Evolutionary conservation across 202 grass and related monocot species (phyloP), one percentile per base, ranked within the genome.

Genomic region (Bolboschoenoplectus hybrid): DNA sequence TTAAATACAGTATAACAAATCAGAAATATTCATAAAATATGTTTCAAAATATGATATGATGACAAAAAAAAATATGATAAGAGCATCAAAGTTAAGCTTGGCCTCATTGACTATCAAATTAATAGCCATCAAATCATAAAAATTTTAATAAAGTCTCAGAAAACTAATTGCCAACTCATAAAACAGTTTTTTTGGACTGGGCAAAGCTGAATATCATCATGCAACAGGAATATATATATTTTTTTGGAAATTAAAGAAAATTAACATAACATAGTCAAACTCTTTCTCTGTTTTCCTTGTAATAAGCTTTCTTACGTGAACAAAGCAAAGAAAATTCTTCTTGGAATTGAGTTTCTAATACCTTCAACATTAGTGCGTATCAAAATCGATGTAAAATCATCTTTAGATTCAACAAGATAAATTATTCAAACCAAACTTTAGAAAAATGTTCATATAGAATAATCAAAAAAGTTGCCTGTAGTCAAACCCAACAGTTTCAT

Each of bases 71-170:
- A 36, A 52, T 83, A 67, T 52, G 2, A 67, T 67, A 67, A 47
- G 19, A 67, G 34, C 6, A 17, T 43, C 5, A 82, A 82, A 82
- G 62, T 82, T 20, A 83, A 82, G 39, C 12, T 82, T 43, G 7
- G 58, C 53, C 57, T 63, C 58, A n/a, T 34, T 51, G 9, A 51
- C 51, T 74, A 74, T 74, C 19, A 46, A 47, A 64, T 35, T 65
- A 36, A 65, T n/a, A 65, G 26, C 63, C 8, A 65, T 34, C n/a
- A 34, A 74, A 4, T 20, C 9, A 11, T 50, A 20, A 32, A 9
- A 5, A 10, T 12, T 50, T 19, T 32, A 46, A 40, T 9, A 35
- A 67, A 39, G 3, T 34, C 32, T 50, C 6, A 20, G 17, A 47
- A 66, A 26, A 74, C 45, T 32, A 51, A 74, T 32, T 72, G 3